A percentile compares a stretch with the other conserved stretches of the same genome.
Conservation (phyloP, 2,329 filamentous ascomycete genomes). For the Claviceps digitariae region DNA sequence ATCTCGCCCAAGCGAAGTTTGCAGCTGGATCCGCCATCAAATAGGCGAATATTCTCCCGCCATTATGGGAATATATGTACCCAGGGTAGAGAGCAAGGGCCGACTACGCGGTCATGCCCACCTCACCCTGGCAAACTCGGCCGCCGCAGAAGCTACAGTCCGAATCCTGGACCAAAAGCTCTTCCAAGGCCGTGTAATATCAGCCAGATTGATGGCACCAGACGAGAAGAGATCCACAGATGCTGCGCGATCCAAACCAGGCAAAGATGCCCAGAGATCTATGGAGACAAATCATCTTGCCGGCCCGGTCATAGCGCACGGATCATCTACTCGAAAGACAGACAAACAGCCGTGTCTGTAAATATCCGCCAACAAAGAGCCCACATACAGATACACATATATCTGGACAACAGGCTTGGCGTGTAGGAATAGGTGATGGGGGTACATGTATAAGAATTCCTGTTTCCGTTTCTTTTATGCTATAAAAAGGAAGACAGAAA, state of each 20-base stretch:
- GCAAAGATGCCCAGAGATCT: not conserved
- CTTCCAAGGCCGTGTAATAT: constrained; percentile 14
- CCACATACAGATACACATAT: too few relatives aligned
- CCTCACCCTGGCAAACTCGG: constrained; percentile 12
- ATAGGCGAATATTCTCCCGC: constrained; percentile 9
- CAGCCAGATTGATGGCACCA: not conserved
- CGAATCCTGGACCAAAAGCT: constrained; percentile 14
- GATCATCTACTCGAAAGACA: not conserved
- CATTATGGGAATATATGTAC: constrained; percentile 15
- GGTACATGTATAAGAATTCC: too few relatives aligned
- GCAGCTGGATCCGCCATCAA: constrained; percentile 15
- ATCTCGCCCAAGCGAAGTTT: constrained; percentile 12
- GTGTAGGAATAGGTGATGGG: too few relatives aligned
- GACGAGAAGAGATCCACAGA: not conserved
- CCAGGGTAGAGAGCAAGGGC: constrained; percentile 10
- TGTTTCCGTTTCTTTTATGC: too few relatives aligned
- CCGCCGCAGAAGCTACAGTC: constrained; percentile 12
- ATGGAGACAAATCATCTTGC: not conserved
- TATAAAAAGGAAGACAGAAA: too few relatives aligned
- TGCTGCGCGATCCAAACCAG: not conserved
- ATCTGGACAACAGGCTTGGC: too few relatives aligned
- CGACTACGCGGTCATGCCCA: constrained; percentile 15
- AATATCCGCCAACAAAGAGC: not conserved
- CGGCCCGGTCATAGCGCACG: constrained; percentile 3
- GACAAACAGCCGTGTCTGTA: too few relatives aligned